Base-by-base conservation (phyloP, 345 rosid genomes). In the Brassica nigra region DNA sequence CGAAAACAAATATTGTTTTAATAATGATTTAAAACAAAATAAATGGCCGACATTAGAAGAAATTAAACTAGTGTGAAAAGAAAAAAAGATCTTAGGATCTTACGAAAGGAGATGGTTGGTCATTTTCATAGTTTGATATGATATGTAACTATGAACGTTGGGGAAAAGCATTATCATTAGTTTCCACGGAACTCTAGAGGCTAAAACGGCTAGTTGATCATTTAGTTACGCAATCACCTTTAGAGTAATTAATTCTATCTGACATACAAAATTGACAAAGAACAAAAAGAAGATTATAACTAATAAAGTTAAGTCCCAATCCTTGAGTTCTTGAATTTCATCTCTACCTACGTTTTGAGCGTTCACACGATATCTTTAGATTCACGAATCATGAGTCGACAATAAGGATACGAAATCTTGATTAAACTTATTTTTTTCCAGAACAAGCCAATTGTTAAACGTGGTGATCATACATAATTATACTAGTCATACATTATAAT, bases 71-170 rank as follows among this genome's bases (percentile, higher is more conserved):
- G 63, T 79, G 69, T 67, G 69, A 65, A 72, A 10, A 66, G n/a
- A 23, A 66, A 15, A 0, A 23, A 73, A 15, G 1, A 28, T 18
- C 57, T 47, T 47, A 14, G 15, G 52, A 44, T 66, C 8, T 55
- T 66, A 6, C 61, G 68, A 55, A 67, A 78, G 36, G 30, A 18
- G 82, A 63, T 67, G 8, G 78, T 63, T 70, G 71, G 83, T 80
- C 76, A 70, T 75, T 75, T 75, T 80, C 79, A 69, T 54, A 63
- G 83, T 80, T 69, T 80, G 76, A 75, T 75, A 15, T 61, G 65
- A 68, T 34, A 61, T 74, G 63, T 70, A 62, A 52, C 28, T 62
- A 28, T 49, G 70, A 79, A 79, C 82, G 82, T 79, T 74, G 66
- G 34, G 39, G 27, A 62, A 73, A 49, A 61, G 59, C 44, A 79